phyloP scores from a whole-genome alignment of 257 asterid species.

The Apocynum venetum region DNA sequence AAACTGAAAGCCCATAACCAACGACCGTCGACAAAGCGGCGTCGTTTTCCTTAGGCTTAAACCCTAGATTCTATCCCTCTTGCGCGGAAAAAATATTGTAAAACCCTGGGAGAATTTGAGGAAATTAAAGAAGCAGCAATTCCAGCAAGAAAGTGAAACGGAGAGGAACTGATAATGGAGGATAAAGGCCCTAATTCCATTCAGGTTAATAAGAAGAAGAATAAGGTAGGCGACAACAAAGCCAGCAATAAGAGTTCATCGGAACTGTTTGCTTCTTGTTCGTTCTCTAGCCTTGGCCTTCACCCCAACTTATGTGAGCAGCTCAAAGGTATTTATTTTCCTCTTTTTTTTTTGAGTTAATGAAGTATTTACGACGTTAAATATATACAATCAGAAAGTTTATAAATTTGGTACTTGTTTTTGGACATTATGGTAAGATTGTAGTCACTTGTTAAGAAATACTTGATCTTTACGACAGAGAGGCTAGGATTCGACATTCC shows the following conservation, averaged over 20 bases:
- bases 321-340: conserved; percentile 55
- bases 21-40: not conserved
- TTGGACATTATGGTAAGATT: not conserved
- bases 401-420: not conserved
- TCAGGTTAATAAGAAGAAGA: conserved; percentile 9
- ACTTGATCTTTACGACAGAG: conserved; percentile 36
- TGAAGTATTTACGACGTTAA: not conserved
- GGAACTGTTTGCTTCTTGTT: conserved; percentile 76
- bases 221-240: not conserved
- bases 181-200: conserved; percentile 2
- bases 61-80: conserved; percentile 13
- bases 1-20: not conserved
- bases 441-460: not conserved
- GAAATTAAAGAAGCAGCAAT: not conserved
- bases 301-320: conserved; percentile 72
- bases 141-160: not conserved
- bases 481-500: conserved; percentile 83
- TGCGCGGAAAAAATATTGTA: not conserved
- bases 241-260: conserved; percentile 20
- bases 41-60: conserved; percentile 8
- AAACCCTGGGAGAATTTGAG: not conserved
- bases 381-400: not conserved
- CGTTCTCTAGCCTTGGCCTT: conserved; percentile 84
- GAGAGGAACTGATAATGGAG: conserved; percentile 18
- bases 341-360: not conserved